Evolutionary conservation across 495 filamentous ascomycete species (phyloP), one percentile per base, ranked within the genome.

Genomic region (Thozetella sp.): DNA sequence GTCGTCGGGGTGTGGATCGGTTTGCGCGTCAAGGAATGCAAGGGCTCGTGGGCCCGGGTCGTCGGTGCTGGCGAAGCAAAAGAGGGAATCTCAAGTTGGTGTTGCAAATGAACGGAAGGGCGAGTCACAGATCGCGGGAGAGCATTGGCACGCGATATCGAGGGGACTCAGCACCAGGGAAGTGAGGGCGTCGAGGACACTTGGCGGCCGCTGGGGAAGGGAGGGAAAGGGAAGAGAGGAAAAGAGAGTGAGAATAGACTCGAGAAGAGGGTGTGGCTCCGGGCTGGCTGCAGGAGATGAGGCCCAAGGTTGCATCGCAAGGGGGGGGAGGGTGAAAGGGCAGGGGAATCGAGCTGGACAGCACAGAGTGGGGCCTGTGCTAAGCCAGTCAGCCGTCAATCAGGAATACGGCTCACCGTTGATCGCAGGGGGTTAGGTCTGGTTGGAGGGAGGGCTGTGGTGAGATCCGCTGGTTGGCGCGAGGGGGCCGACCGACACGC

Each of bases 231-330:
- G 69, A 60, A 59, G 65, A 43, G 63, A 60, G 30, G 60, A 60
- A 63, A 63, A 72, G 70, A 67, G 67, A 70, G 75, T 72, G 73
- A 51, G 70, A 59, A 13, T 40, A 34, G 34, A 22, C 34, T 26
- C 43, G 11, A 48, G n/a, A 48, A 48, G 43, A 20, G 3, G 9
- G 43, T 20, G 43, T 48, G 10, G 43, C 43, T 48, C 11, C 43
- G 43, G 30, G 54, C 37, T 30, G 55, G 55, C 45, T 46, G 55
- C 55, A 57, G 55, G 55, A 57, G 55, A 57, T 19, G 43, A 57
- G 55, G 55, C 55, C 55, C 15, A 15, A 13, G 25, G 45, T 26
- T 25, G 37, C 24, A 55, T 48, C 43, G 43, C 30, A 10, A 48
- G 43, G 43, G 43, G 43, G 6, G 11, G 11, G n/a, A n/a, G n/a